These are phyloP conservation scores for Backusella liffmaniae DNA, from an alignment of 192 early-diverging fungal genomes.

Conservation along the genomic window DNA sequence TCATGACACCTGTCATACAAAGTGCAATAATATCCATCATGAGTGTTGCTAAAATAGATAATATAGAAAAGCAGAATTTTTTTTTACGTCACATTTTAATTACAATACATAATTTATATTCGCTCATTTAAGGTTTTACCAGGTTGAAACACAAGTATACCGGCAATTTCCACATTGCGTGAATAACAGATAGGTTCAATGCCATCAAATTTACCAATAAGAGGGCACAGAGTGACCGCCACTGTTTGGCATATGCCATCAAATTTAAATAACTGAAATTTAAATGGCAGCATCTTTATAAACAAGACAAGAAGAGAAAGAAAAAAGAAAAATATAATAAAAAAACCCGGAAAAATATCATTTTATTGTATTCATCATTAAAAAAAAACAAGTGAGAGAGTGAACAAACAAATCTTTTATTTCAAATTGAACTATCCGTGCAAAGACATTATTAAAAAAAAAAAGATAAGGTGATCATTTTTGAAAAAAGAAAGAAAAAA, in stretches of 20 bases:
- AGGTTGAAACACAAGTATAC: slow-evolving; percentile 90
- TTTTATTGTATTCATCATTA: not conserved
- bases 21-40: slow-evolving; percentile 89
- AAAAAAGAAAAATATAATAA: not conserved
- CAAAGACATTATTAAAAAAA: not conserved
- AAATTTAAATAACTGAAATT: slow-evolving; percentile 76
- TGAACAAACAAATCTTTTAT: slow-evolving; percentile 6
- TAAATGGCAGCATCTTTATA: slow-evolving; percentile 9
- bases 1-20: slow-evolving; percentile 95
- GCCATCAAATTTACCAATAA: slow-evolving; percentile 71
- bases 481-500: not conserved
- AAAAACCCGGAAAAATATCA: not conserved
- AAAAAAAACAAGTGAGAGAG: not conserved
- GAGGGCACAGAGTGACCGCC: slow-evolving; percentile 84
- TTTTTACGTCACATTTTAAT: slow-evolving; percentile 5
- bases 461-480: not conserved
- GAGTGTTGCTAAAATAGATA: slow-evolving; percentile 66
- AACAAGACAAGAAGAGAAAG: not conserved
- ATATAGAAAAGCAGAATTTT: not conserved
- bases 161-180: slow-evolving; percentile 86
- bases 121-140: slow-evolving; percentile 36
- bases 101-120: not conserved
- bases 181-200: slow-evolving; percentile 91
- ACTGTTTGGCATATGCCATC: slow-evolving; percentile 85
- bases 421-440: not conserved